Evolutionary conservation across 176 grass and related monocot genomes (phyloP), one percentile per base, ranked within the genome.

Genomic region (Echinochloa phyllopogon): DNA sequence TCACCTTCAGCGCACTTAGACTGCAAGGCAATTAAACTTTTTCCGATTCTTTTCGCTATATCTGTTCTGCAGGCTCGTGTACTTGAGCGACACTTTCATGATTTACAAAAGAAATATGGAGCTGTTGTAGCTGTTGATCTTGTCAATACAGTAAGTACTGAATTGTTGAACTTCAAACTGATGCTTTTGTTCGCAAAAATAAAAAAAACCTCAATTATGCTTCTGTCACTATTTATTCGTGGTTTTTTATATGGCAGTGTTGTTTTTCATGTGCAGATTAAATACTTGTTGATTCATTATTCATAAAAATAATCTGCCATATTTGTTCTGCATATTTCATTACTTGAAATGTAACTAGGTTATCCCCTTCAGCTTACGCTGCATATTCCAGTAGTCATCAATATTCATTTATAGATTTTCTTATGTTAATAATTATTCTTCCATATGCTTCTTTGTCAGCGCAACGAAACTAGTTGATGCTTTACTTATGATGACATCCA

Each of bases 61-160:
- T 43, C 24, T 52, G 40, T 81, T 85, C 14, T 65, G 70, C 77
- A 97, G 95, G 37, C 88, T 88, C 84, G 41, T 79, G 90, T 93
- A 78, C 92, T 90, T 77, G 92, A 97, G 80, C 71, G 84, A 3
- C 95, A 97, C 74, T 97, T 93, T 84, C 75, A 92, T 42, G 92
- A 97, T 85, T 88, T 97, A 83, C 82, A 84, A 74, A 97, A 94
- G 77, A 97, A 94, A 71, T 97, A 97, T 87, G 95, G 95, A 82
- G 86, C 95, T 84, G 92, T 89, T 0, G 48, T 92, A 50, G 95
- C 86, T 72, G 67, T 93, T 84, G 92, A 97, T 84, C 92, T 97
- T 83, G 90, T 97, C 75, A 97, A 97, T 70, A 86, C 80, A 80
- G 95, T 97, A 94, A 86, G 66, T 73, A 49, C 39, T 42, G 36